Conservation (phyloP, 371 early-diverging fungal genomes). For the Lichtheimia hyalospora region DNA sequence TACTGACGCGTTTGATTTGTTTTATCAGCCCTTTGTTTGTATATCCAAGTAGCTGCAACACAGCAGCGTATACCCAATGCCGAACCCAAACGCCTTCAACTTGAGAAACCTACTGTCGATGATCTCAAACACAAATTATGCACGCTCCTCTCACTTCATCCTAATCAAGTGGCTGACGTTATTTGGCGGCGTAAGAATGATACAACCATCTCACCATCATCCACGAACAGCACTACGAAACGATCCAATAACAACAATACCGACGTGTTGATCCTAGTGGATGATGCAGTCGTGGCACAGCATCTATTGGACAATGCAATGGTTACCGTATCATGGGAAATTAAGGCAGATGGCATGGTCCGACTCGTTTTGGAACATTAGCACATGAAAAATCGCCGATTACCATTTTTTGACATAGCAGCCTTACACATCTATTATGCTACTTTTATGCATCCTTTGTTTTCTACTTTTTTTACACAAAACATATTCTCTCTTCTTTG, state of each 20-base stretch:
- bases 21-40: too few relatives aligned
- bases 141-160: constrained; percentile 15
- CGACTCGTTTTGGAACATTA: constrained; percentile 1
- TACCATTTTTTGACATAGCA: too few relatives aligned
- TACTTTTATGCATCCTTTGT: too few relatives aligned
- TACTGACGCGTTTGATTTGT: too few relatives aligned
- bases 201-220: not conserved
- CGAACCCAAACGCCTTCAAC: constrained; percentile 8
- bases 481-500: too few relatives aligned
- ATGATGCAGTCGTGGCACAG: constrained; percentile 12
- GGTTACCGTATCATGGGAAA: constrained; percentile 20
- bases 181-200: constrained; percentile 16
- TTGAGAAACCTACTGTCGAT: constrained; percentile 9
- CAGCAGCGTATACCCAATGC: not conserved
- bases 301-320: constrained; percentile 9
- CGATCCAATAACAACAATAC: not conserved
- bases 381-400: not conserved
- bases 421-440: too few relatives aligned
- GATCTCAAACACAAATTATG: constrained; percentile 17
- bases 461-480: too few relatives aligned
- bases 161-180: constrained; percentile 17
- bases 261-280: constrained; percentile 8
- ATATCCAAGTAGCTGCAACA: not conserved
- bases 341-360: constrained; percentile 19
- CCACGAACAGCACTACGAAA: not conserved